phyloP scores from a whole-genome alignment of 164 flowering plant species.

The Stephania cephalantha region DNA sequence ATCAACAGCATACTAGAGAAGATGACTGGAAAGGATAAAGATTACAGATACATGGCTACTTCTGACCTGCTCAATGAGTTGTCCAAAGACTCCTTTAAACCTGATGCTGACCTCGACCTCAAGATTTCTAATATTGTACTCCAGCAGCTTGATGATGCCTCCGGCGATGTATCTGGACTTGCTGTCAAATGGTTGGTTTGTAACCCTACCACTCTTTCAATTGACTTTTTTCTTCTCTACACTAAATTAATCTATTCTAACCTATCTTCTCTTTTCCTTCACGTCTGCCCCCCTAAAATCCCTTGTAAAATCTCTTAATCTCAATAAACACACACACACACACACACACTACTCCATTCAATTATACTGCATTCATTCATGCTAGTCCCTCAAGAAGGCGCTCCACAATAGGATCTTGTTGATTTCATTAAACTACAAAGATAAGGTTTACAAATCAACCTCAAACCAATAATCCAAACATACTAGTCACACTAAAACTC shows the following conservation, averaged over 20 bases:
- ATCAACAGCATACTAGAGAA: conserved; percentile 66
- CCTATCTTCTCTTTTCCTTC: not conserved
- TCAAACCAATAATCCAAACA: too few species aligned
- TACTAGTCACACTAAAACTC: too few species aligned
- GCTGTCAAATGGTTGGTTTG: conserved; percentile 84
- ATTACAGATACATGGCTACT: conserved; percentile 98
- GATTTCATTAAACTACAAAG: too few species aligned
- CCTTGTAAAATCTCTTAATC: not conserved
- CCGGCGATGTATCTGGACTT: conserved; percentile 97
- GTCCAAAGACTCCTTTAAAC: conserved; percentile 72
- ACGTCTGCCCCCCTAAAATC: not conserved
- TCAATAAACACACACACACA: too few species aligned
- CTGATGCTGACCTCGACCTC: conserved; percentile 71
- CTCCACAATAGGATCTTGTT: too few species aligned
- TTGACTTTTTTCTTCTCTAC: too few species aligned
- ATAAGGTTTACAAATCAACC: too few species aligned
- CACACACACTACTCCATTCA: too few species aligned
- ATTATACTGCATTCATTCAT: too few species aligned
- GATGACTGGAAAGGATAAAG: conserved; percentile 99
- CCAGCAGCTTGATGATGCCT: conserved; percentile 95
- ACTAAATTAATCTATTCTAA: too few species aligned
- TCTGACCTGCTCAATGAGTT: conserved; percentile 90
- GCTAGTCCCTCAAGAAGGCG: too few species aligned
- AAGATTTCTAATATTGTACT: conserved; percentile 64
- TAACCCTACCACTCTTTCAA: too few species aligned